A percentile compares a stretch with the other conserved stretches of the same genome.
These are phyloP conservation scores for Wallacemonas sp. DNA, from an alignment of 208 protist species.

Conservation along the genomic window DNA sequence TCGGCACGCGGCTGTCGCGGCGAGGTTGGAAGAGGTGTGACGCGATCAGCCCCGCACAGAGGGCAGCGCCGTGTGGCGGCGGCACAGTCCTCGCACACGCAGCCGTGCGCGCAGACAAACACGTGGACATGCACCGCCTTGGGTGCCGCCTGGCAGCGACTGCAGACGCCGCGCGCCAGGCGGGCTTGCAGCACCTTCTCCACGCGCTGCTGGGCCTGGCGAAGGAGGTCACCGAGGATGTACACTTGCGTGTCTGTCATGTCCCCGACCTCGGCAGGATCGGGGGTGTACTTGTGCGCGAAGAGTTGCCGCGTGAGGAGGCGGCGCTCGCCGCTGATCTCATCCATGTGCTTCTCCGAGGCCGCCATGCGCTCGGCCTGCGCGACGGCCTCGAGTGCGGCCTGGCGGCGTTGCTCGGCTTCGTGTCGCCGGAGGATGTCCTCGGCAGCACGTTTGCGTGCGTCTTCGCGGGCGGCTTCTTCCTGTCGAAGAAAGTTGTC, in stretches of 20 bases:
- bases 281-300: slow-evolving; percentile 53
- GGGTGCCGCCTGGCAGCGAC: slow-evolving; percentile 27
- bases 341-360: slow-evolving; percentile 28
- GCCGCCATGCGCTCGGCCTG: slow-evolving; percentile 5
- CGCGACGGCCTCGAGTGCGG: neutral
- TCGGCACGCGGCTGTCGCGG: neutral
- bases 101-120: slow-evolving; percentile 47
- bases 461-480: slow-evolving; percentile 14
- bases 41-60: slow-evolving; percentile 44
- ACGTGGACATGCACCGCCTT: slow-evolving; percentile 12
- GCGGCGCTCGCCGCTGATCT: slow-evolving; percentile 48
- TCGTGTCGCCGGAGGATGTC: slow-evolving; percentile 26
- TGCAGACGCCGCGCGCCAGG: slow-evolving; percentile 45
- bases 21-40: neutral
- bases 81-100: slow-evolving; percentile 39
- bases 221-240: slow-evolving; percentile 40
- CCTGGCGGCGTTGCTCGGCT: slow-evolving; percentile 7
- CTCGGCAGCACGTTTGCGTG: slow-evolving; percentile 18
- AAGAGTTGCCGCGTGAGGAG: slow-evolving; percentile 49
- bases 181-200: slow-evolving; percentile 43
- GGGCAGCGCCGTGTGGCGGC: slow-evolving; percentile 38
- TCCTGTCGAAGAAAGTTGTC: slow-evolving; percentile 21
- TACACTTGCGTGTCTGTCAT: slow-evolving; percentile 84
- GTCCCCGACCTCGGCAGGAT: slow-evolving; percentile 60
- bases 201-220: slow-evolving; percentile 36